Evolutionary conservation across 495 filamentous ascomycete genomes (phyloP).

Genomic region (Choiromyces venosus): DNA sequence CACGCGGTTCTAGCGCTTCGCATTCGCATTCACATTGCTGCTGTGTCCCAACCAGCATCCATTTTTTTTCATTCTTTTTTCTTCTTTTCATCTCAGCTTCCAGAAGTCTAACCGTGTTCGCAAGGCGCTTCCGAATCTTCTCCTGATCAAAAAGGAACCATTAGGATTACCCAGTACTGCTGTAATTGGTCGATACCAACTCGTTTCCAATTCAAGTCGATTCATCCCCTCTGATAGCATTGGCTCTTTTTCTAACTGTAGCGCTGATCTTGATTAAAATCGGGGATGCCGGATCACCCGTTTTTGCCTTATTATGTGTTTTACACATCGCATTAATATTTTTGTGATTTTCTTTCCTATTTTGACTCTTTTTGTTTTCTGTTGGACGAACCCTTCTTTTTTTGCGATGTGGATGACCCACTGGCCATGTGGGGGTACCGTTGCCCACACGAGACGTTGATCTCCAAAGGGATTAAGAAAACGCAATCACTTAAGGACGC

Average conservation of each 20-base stretch:
- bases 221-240: conserved; percentile 7
- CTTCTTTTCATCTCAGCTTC: conserved; percentile 31
- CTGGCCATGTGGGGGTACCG: conserved; percentile 1
- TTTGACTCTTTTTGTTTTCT: background rate
- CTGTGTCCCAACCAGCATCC: conserved; percentile 14
- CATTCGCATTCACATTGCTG: conserved; percentile 17
- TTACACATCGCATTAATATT: background rate
- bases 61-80: background rate
- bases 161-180: conserved; percentile 12
- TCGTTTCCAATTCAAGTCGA: conserved; percentile 26
- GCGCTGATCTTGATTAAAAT: background rate
- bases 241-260: background rate
- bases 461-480: background rate
- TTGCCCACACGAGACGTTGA: background rate
- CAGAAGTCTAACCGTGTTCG: conserved; percentile 27
- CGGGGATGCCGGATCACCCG: background rate
- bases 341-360: background rate
- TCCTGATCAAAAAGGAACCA: background rate
- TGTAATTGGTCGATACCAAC: conserved; percentile 22
- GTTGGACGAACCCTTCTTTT: background rate
- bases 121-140: conserved; percentile 29
- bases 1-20: conserved; percentile 33
- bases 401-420: background rate
- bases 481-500: background rate
- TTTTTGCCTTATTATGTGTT: background rate